Base-by-base conservation (phyloP, 192 early-diverging fungal species). In the Coemansia sp. region DNA sequence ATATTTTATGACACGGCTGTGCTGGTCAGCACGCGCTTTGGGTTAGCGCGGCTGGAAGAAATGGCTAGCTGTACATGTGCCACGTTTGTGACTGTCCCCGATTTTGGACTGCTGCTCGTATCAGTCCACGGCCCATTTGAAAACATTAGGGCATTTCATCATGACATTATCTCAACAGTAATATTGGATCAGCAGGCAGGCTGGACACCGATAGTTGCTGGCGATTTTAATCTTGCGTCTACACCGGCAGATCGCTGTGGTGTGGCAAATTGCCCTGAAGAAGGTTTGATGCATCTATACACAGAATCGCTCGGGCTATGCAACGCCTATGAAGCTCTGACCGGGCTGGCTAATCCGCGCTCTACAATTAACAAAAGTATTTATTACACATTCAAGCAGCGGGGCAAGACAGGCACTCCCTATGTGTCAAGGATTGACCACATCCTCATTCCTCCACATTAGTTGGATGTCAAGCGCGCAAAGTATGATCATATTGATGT, bases 171-270 rank as follows among this genome's bases (percentile, higher is more conserved):
- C 4, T 1, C 38, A 40, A 40, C 38, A 15, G 38, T 40, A 3
- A 2, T 40, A 10, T 10, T 40, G 47, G 23, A 8, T 25, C 12
- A 3, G 28, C 48, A 12, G 60, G 75, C 18, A 88, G 67, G 5
- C 90, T 79, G 14, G 79, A 48, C 21, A 95, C 40, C 40, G 15
- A 42, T 42, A 4, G 4, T 42, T 14, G 40, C 14, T 4, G 40
- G 40, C 1, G 14, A 15, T 4, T 42, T 42, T 14, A 42, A 42
- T 5, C 40, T 42, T 1, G 40, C 40, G 4, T 14, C 40, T 1
- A 42, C 14, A 14, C 40, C 40, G 15, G 40, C 40, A 15, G 40
- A 42, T 4, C 14, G 40, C 11, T 14, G 14, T 5, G 14, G 10
- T 12, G 6, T 2, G 2, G 2, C 38, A 9, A 9, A 40, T 0